These are phyloP conservation scores for Aureobasidium sp. DNA, from an alignment of 2,329 filamentous ascomycete genomes.

Conservation along the genomic window DNA sequence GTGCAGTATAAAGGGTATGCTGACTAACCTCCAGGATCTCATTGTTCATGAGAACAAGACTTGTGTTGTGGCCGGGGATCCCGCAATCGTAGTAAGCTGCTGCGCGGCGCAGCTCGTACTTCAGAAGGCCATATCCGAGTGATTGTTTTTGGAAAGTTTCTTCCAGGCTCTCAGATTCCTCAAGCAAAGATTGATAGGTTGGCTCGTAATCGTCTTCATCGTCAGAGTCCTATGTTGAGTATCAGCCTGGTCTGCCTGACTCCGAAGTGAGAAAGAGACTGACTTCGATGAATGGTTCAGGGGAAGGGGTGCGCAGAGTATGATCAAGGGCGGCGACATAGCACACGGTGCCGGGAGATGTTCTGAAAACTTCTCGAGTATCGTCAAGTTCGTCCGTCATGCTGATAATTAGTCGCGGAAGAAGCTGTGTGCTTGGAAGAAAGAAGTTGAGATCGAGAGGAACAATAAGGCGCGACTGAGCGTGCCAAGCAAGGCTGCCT, in stretches of 20 bases:
- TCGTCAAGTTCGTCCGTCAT: background rate
- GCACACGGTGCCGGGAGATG: background rate
- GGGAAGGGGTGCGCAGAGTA: background rate
- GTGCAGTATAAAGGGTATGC: too few species aligned
- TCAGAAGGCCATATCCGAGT: background rate
- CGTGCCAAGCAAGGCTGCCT: background rate
- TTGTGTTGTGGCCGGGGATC: too few species aligned
- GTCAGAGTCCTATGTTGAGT: background rate
- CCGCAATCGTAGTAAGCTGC: background rate
- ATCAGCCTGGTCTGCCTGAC: background rate
- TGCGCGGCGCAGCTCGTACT: background rate
- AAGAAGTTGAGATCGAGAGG: background rate
- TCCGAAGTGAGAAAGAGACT: background rate
- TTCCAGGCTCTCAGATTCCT: background rate
- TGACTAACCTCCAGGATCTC: too few species aligned
- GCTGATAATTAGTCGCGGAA: background rate
- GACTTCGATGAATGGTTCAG: background rate
- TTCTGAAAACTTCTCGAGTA: background rate
- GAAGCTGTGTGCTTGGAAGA: background rate
- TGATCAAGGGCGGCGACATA: background rate
- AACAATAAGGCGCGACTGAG: background rate
- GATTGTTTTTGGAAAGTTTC: background rate
- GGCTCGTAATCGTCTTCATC: background rate
- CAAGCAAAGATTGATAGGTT: background rate
- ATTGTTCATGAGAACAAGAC: background rate